Conservation (phyloP, 1,284 basidiomycete species). For the Trichosporon faecale region DNA sequence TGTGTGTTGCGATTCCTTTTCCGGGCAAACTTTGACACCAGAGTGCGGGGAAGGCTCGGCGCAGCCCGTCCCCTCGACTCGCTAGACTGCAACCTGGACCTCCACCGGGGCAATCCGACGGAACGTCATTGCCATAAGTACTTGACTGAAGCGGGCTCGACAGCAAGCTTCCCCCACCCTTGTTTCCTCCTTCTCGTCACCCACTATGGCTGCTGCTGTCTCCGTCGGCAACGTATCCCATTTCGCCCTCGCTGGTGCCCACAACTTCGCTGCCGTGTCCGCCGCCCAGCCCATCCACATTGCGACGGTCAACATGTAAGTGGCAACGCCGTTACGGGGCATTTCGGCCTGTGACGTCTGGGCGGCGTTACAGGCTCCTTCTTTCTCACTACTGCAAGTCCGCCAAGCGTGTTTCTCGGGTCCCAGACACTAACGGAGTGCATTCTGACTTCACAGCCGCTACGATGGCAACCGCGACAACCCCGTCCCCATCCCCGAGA, state of each 20-base stretch:
- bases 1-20: not conserved
- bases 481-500: slow-evolving; percentile 37
- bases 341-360: not conserved
- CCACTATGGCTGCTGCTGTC: not conserved
- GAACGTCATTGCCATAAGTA: not conserved
- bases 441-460: slow-evolving; percentile 24
- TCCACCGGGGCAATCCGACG: not conserved
- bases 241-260: not conserved
- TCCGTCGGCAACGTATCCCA: not conserved
- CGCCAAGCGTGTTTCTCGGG: not conserved
- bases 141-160: not conserved
- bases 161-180: not conserved
- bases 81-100: not conserved
- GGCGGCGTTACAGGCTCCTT: not conserved
- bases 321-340: not conserved
- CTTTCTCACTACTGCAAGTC: no score
- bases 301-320: slow-evolving; percentile 48
- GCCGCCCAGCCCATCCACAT: slow-evolving; percentile 26
- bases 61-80: not conserved
- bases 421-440: not conserved
- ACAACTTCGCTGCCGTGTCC: slow-evolving; percentile 2
- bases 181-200: not conserved
- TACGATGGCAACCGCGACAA: slow-evolving; percentile 31
- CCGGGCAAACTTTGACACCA: not conserved
- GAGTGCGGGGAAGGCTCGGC: not conserved